Evolutionary conservation across 2,329 filamentous ascomycete species (phyloP).

Genomic region (Fusarium nygamai): DNA sequence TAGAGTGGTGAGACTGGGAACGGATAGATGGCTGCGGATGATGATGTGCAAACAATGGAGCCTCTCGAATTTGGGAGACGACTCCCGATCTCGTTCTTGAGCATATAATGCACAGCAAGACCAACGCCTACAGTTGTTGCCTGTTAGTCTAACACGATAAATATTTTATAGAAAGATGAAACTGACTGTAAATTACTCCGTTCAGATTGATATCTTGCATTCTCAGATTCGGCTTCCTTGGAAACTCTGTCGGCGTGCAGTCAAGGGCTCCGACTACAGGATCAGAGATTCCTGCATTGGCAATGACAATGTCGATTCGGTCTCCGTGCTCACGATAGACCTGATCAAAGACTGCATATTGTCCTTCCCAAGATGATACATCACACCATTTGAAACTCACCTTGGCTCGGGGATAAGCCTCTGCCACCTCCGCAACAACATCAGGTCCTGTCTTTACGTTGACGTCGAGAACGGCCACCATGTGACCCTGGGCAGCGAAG

Average conservation of each 20-base stretch:
- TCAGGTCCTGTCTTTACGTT: not conserved
- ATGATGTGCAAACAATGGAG: conserved; percentile 1
- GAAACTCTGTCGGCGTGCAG: not conserved
- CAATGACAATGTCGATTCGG: not conserved
- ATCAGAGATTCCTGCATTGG: not conserved
- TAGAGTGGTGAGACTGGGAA: not conserved
- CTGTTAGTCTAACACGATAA: not conserved
- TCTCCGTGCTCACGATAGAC: not conserved
- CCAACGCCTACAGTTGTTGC: not conserved
- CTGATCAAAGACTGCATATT: not conserved
- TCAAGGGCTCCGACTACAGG: not conserved
- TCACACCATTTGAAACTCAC: not conserved
- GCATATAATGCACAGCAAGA: not conserved
- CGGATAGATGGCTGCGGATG: not conserved
- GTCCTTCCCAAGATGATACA: not conserved
- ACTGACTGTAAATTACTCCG: not conserved
- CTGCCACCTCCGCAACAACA: not conserved
- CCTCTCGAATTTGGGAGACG: not conserved
- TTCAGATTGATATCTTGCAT: not conserved
- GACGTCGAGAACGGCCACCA: not conserved
- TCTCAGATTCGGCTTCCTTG: not conserved
- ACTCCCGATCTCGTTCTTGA: not conserved
- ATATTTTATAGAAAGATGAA: rapidly evolving
- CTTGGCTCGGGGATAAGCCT: not conserved
- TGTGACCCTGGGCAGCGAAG: not conserved